Evolutionary conservation across 345 rosid species (phyloP).

Genomic region (Syzygium oleosum): DNA sequence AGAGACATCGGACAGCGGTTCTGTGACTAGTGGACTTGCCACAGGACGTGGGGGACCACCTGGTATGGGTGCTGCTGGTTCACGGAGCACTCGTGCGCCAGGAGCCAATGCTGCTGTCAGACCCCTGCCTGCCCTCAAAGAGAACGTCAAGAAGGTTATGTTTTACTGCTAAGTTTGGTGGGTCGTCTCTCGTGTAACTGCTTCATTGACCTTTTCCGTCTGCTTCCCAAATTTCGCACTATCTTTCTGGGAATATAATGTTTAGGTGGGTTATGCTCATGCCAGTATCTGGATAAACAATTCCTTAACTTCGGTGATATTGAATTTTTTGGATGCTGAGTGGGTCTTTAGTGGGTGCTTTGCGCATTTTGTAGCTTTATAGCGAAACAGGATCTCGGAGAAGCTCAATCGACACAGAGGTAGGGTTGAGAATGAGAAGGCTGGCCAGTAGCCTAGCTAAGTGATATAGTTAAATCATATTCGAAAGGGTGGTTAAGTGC

Average conservation of each 20-base stretch:
- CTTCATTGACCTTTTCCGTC: neutral
- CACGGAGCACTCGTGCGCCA: conserved; percentile 53
- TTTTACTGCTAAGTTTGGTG: conserved; percentile 53
- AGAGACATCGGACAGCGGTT: conserved; percentile 94
- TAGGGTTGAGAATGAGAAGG: neutral
- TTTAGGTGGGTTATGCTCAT: neutral
- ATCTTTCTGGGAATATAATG: neutral
- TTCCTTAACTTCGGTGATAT: neutral
- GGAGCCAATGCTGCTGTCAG: conserved; percentile 60
- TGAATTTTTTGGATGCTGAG: neutral
- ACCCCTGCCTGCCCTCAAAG: conserved; percentile 85
- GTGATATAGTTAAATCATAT: neutral
- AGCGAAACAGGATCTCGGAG: neutral
- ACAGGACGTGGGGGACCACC: conserved; percentile 46
- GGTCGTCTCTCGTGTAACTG: neutral
- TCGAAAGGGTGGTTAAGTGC: neutral
- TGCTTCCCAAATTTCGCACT: neutral
- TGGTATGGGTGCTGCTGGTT: conserved; percentile 24
- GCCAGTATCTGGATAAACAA: neutral
- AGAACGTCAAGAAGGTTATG: conserved; percentile 93
- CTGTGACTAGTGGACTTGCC: conserved; percentile 66
- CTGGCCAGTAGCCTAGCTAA: neutral
- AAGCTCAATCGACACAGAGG: neutral
- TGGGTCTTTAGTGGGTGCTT: neutral
- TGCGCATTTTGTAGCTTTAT: neutral